Percentiles rank a stretch among this genome's conserved stretches.
phyloP scores from a whole-genome alignment of 345 rosid species.

The Lagerstroemia speciosa region DNA sequence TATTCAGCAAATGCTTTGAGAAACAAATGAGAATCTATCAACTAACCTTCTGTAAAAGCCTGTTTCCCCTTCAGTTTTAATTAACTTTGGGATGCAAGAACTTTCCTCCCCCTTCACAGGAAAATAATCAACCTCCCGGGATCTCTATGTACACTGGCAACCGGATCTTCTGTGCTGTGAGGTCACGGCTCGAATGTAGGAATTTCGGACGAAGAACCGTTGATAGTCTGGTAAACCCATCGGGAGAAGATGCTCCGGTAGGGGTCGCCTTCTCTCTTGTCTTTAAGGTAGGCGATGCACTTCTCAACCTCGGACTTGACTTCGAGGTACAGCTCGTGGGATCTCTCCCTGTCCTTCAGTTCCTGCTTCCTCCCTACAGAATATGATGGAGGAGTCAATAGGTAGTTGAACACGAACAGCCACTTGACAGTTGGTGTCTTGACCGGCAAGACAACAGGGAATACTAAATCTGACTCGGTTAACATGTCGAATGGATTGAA shows the following conservation, averaged over 20 bases:
- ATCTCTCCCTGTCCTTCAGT: constrained; percentile 38
- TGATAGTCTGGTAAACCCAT: constrained; percentile 33
- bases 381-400: neutral
- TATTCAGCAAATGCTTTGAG: neutral
- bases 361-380: constrained; percentile 43
- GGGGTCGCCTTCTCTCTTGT: constrained; percentile 61
- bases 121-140: neutral
- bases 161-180: neutral
- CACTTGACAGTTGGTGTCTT: no score
- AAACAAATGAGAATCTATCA: neutral
- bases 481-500: no score
- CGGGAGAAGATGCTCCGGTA: constrained; percentile 50
- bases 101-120: neutral
- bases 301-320: constrained; percentile 58
- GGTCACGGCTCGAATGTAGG: constrained; percentile 55
- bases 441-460: neutral
- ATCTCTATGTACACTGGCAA: neutral
- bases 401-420: neutral
- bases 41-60: neutral
- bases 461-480: neutral
- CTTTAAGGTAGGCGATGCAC: constrained; percentile 40
- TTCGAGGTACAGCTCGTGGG: constrained; percentile 50
- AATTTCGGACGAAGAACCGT: constrained; percentile 38
- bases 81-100: neutral
- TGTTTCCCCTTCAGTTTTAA: neutral